Evolutionary conservation across 1,284 basidiomycete genomes (phyloP), one percentile per base, ranked within the genome.

Genomic region (Fomitopsis schrenkii): DNA sequence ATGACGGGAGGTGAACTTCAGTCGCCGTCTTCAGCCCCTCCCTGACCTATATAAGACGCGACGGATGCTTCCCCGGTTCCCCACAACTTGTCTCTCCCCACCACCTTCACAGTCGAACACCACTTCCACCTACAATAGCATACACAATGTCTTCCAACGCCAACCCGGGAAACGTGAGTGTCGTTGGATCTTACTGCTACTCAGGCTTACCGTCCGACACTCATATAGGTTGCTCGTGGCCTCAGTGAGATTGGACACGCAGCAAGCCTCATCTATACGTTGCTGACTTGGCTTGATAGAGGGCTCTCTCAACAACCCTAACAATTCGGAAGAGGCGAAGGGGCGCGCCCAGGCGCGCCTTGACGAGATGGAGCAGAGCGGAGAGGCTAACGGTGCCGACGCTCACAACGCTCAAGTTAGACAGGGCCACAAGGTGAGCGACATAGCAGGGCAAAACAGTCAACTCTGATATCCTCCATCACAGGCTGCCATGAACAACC

Each of bases 301-400:
- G 71, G 79, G 77, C 22, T 69, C 74, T 35, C 62, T 81, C 22
- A 70, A 74, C 59, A 84, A 84, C 69, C 78, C 80, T 5, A 75
- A 76, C 19, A 74, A 76, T 45, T 82, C 82, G 9, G 75, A 79
- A 8, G 78, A 80, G 58, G 79, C 81, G 1, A 84, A 84, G 67
- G 55, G 42, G n/a, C 55, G 55, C 26, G 41, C 55, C 40, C 26
- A 56, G 58, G 67, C 55, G 26, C 38, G 55, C 14, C 72, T 83
- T 59, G 66, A 75, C 14, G 71, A 76, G 48, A 60, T 63, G 62
- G 26, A 53, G 61, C 19, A 48, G 45, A 62, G 57, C 19, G 64
- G 64, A 22, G 66, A 65, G 28, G 53, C 46, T 30, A 33, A 64
- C 55, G 61, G 63, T 40, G 28, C 58, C 6, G 62, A 64, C 26